Base-by-base conservation (phyloP, 306 rosid genomes). In the Hippophae tibetana region DNA sequence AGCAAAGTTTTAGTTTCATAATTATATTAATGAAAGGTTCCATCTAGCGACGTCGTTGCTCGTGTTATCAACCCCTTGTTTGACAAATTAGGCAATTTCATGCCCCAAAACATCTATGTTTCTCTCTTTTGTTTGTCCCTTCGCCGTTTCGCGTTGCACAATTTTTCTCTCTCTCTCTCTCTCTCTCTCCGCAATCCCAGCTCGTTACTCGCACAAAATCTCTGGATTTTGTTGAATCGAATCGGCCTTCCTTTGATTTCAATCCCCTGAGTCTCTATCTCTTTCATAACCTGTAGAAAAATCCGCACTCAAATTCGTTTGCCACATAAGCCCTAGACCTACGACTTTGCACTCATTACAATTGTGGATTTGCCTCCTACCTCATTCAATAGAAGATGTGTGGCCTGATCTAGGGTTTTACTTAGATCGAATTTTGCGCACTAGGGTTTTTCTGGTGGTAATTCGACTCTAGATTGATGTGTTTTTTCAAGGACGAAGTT, bases 391-490 rank as follows among this genome's bases (percentile, higher is more conserved):
- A 64, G 59, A 69, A 79, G 85, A 86, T 80, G 95, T 58, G 62
- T 65, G 67, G 57, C 75, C 75, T 72, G 92, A 89, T 78, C 84
- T 79, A 70, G 89, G 89, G 80, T 62, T 58, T 54, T 11, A 10
- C 10, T 47, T 9, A 5, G 13, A 61, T 49, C 42, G 52, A 47
- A 52, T 73, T 63, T 45, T 43, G 42, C 64, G 69, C 73, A 80
- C 71, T 68, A 71, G 81, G 86, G 81, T 78, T 60, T 18, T 47
- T 38, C 48, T 25, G 18, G 78, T 72, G 69, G 78, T 82, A 72
- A 18, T 83, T 79, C 74, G 81, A 76, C 77, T 70, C 72, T 43
- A 94, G 74, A 85, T 92, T 88, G 93, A 92, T 92, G 99, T 80
- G 87, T 78, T 83, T 75, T 74, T 75, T 81, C 66, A 72, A 77